Evolutionary conservation across 2,329 filamentous ascomycete species (phyloP).

Genomic region (Parascedosporium putredinis): DNA sequence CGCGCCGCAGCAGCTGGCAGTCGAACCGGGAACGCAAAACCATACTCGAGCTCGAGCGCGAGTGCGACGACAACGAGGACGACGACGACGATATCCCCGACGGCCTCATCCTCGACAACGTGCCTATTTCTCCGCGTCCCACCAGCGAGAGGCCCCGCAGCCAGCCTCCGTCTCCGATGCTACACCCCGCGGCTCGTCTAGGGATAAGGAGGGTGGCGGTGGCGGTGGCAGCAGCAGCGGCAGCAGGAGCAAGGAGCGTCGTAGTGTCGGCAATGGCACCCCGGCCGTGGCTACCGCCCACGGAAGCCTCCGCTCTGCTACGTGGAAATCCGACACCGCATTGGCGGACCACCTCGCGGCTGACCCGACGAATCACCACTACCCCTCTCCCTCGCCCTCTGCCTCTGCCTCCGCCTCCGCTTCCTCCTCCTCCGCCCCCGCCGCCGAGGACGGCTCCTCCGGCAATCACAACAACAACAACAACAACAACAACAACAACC

Average conservation of each 20-base stretch:
- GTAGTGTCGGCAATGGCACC: slow-evolving; percentile 54
- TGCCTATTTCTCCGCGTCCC: slow-evolving; percentile 68
- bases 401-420: no score
- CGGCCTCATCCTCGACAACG: slow-evolving; percentile 68
- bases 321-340: slow-evolving; percentile 38
- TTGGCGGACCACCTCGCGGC: slow-evolving; percentile 21
- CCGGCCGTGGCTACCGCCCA: slow-evolving; percentile 48
- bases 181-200: slow-evolving; percentile 15
- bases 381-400: no score
- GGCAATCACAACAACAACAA: no score
- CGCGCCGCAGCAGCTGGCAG: slow-evolving; percentile 62
- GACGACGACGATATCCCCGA: slow-evolving; percentile 65
- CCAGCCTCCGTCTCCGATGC: slow-evolving; percentile 42
- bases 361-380: no score
- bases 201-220: slow-evolving; percentile 31
- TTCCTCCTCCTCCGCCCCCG: no score
- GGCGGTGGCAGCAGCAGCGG: slow-evolving; percentile 58
- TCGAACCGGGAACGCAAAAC: slow-evolving; percentile 55
- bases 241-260: slow-evolving; percentile 34
- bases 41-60: slow-evolving; percentile 59
- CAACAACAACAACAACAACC: no score
- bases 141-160: slow-evolving; percentile 44
- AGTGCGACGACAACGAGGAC: slow-evolving; percentile 66
- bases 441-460: no score
- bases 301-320: slow-evolving; percentile 48